Conservation (phyloP, 1,139 yeast species). For the Nakaseomyces bracarensis region DNA sequence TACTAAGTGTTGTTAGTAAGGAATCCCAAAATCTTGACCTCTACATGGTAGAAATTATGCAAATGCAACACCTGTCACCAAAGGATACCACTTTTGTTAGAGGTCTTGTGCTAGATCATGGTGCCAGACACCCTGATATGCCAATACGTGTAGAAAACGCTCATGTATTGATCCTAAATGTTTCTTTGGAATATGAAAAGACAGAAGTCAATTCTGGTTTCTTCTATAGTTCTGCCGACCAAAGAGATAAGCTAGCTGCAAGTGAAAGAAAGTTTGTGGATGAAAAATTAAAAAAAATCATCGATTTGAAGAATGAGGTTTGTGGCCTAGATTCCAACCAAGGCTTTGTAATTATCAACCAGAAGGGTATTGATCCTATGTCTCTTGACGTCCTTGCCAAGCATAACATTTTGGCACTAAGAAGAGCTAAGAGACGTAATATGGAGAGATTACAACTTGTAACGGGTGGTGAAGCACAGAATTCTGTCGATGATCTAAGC, state of each 20-base stretch:
- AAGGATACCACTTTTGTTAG: slow-evolving; percentile 74
- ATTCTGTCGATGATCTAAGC: slow-evolving; percentile 89
- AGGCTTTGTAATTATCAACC: slow-evolving; percentile 93
- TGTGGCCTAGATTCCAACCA: slow-evolving; percentile 66
- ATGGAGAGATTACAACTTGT: slow-evolving; percentile 97
- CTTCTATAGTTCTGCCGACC: slow-evolving; percentile 91
- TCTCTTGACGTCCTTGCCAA: slow-evolving; percentile 90
- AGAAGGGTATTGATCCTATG: slow-evolving; percentile 99
- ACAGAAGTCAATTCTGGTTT: slow-evolving; percentile 97
- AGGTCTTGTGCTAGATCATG: slow-evolving; percentile 95
- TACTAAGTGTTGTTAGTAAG: slow-evolving; percentile 56
- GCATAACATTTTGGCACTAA: slow-evolving; percentile 83
- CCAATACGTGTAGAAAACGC: slow-evolving; percentile 84
- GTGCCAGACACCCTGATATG: slow-evolving; percentile 99
- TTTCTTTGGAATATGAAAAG: slow-evolving; percentile 92
- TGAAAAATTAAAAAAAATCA: slow-evolving; percentile 81
- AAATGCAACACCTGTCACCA: slow-evolving; percentile 90
- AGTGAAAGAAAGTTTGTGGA: slow-evolving; percentile 93
- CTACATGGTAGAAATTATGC: slow-evolving; percentile 97
- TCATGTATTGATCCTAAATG: slow-evolving; percentile 77
- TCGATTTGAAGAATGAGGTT: slow-evolving; percentile 86
- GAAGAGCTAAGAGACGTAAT: slow-evolving; percentile 98
- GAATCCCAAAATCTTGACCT: slow-evolving; percentile 60
- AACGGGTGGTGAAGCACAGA: slow-evolving; percentile 97
- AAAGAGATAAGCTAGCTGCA: slow-evolving; percentile 89